Evolutionary conservation across 495 filamentous ascomycete species (phyloP).

Genomic region (Penicillium atrosanguineum): DNA sequence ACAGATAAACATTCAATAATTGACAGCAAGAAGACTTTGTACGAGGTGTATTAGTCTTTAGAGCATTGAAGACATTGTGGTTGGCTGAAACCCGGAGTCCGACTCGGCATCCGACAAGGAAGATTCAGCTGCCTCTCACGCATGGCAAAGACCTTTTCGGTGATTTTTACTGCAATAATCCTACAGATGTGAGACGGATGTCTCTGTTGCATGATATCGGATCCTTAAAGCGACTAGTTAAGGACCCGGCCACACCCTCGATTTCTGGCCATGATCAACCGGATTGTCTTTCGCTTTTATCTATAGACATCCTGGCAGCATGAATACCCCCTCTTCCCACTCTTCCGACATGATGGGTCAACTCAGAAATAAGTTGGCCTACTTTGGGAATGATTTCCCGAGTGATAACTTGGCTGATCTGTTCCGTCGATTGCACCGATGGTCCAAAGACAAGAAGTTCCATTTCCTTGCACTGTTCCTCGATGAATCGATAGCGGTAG

Average conservation of each 20-base stretch:
- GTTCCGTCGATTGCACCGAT: conserved; percentile 36
- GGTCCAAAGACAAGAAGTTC: conserved; percentile 38
- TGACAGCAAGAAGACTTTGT: too few relatives aligned
- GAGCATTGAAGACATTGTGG: background rate
- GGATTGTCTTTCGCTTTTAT: background rate
- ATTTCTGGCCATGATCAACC: background rate
- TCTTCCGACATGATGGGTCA: background rate
- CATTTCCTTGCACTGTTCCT: conserved; percentile 35
- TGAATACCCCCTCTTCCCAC: conserved; percentile 5
- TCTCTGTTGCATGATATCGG: too few relatives aligned
- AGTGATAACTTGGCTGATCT: conserved; percentile 38
- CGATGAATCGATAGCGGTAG: conserved; percentile 28
- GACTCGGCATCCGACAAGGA: conserved; percentile 1
- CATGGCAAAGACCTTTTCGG: background rate
- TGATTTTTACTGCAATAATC: background rate
- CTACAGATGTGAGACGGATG: background rate
- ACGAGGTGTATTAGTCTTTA: background rate
- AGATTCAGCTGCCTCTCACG: background rate
- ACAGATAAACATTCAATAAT: background rate
- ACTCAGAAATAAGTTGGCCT: conserved; percentile 20
- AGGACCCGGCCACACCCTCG: background rate
- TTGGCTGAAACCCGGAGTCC: background rate
- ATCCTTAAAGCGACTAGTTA: background rate
- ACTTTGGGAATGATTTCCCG: conserved; percentile 45
- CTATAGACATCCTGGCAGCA: background rate